These are phyloP conservation scores for Leccinum incarnatum DNA, from an alignment of 768 basidiomycete genomes.

Conservation along the genomic window DNA sequence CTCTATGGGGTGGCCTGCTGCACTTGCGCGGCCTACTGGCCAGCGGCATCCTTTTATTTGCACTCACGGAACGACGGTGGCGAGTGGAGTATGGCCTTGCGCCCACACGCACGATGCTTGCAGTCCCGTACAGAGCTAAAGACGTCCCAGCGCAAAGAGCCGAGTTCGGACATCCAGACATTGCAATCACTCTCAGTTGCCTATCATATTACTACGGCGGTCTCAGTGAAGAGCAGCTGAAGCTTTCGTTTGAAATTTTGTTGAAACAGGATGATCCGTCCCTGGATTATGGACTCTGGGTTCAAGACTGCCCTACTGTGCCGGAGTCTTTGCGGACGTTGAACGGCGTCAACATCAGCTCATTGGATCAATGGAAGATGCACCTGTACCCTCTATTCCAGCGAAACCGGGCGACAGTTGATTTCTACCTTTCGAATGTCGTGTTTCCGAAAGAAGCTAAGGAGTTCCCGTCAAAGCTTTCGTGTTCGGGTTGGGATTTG, in stretches of 20 bases:
- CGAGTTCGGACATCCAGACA: constrained; percentile 37
- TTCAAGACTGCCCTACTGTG: neutral
- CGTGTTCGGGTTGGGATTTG: too few species aligned
- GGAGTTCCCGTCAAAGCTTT: too few species aligned
- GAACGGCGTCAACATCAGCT: constrained; percentile 1
- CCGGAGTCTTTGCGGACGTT: neutral
- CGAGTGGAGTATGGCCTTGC: constrained; percentile 32
- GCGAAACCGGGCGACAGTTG: too few species aligned
- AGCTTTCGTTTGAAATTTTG: neutral
- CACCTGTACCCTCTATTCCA: too few species aligned
- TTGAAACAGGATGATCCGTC: constrained; percentile 4
- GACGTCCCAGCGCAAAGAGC: constrained; percentile 31
- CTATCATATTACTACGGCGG: constrained; percentile 32
- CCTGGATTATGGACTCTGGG: neutral
- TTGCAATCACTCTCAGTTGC: constrained; percentile 31
- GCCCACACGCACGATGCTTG: constrained; percentile 19
- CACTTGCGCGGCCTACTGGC: constrained; percentile 32
- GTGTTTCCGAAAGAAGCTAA: too few species aligned
- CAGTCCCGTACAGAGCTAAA: constrained; percentile 34
- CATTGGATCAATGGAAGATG: constrained; percentile 7
- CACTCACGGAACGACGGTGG: constrained; percentile 30
- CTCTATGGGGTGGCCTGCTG: neutral
- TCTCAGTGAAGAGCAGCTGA: constrained; percentile 1
- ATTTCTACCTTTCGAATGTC: too few species aligned
- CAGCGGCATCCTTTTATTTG: constrained; percentile 23